phyloP scores from a whole-genome alignment of 2,329 filamentous ascomycete species.

The Venturia aucupariae region DNA sequence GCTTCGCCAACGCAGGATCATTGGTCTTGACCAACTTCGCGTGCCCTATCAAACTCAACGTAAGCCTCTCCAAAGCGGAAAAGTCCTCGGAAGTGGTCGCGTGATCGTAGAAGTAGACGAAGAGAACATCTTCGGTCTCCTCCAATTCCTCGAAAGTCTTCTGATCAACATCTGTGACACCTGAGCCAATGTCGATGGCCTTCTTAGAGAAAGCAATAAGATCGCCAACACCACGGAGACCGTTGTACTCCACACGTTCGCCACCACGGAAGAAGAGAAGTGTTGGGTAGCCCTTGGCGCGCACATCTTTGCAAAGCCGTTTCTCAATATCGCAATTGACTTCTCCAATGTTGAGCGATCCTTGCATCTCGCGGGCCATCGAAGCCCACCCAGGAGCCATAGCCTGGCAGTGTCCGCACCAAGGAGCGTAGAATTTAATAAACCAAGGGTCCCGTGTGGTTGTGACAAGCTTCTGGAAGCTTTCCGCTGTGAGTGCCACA shows the following conservation, averaged over 20 bases:
- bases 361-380: constrained; percentile 84
- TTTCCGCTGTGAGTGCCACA: constrained; percentile 68
- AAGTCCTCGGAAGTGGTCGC: constrained; percentile 93
- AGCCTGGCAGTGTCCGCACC: constrained; percentile 92
- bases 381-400: constrained; percentile 85
- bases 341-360: constrained; percentile 82
- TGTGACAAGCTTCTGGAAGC: constrained; percentile 77
- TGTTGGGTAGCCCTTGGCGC: constrained; percentile 72
- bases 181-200: constrained; percentile 65
- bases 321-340: constrained; percentile 87
- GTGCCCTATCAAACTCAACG: constrained; percentile 80
- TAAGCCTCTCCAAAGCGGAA: constrained; percentile 72
- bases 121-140: constrained; percentile 89
- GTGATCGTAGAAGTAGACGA: constrained; percentile 95
- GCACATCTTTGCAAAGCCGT: constrained; percentile 85
- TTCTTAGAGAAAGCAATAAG: constrained; percentile 80
- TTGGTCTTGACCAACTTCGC: constrained; percentile 89
- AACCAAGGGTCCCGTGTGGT: constrained; percentile 91
- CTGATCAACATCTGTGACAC: constrained; percentile 73
- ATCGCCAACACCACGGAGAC: constrained; percentile 84
- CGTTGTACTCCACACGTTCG: constrained; percentile 87
- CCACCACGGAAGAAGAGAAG: constrained; percentile 87
- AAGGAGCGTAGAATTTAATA: constrained; percentile 96
- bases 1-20: constrained; percentile 62
- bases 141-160: constrained; percentile 72